Base-by-base conservation (phyloP, 2,329 filamentous ascomycete species). In the Penicillium glabrum region DNA sequence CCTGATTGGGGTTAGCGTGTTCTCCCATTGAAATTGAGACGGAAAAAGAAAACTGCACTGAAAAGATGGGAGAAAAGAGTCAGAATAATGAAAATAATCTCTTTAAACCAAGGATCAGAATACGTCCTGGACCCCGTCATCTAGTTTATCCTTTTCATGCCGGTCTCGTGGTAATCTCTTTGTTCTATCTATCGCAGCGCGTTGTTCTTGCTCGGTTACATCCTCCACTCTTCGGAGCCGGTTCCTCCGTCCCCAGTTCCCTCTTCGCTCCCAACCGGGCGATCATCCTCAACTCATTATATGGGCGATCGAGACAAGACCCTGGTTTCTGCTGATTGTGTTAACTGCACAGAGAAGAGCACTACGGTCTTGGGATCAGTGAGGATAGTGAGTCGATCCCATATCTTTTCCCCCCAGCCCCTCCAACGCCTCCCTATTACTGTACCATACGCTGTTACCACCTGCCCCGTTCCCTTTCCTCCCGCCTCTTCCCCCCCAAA, bases 391-490 rank as follows among this genome's bases (percentile, higher is more conserved):
- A 47, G 44, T 46, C 21, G 16, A 53, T 31, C 23, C 26, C 35
- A 39, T 60, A 16, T 26, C 33, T 43, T 33, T 53, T 39, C 33
- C 51, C 61, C 69, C 66, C 67, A 69, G 69, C 70, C 70, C 69
- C 69, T 72, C 71, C 70, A 70, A 23, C 68, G 62, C 63, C 67
- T 68, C 64, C 64, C 61, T 63, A 64, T 64, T 64, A 62, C 58
- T 57, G 51, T 56, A 62, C 33, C 39, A 19, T 41, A 41, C 39
- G 19, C 39, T 23, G 13, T 46, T 39, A 31, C 43, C 39, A 51
- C 43, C 43, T 44, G 27, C 44, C 51, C 54, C 41, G 43, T 51
- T 58, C 57, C 54, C 47, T 51, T 58, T 55, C 59, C 60, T 52
- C 58, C 51, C 48, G 52, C 57, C 43, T 19, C 35, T 19, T 29